phyloP scores from a whole-genome alignment of 768 basidiomycete genomes.

The Mycena rosella region DNA sequence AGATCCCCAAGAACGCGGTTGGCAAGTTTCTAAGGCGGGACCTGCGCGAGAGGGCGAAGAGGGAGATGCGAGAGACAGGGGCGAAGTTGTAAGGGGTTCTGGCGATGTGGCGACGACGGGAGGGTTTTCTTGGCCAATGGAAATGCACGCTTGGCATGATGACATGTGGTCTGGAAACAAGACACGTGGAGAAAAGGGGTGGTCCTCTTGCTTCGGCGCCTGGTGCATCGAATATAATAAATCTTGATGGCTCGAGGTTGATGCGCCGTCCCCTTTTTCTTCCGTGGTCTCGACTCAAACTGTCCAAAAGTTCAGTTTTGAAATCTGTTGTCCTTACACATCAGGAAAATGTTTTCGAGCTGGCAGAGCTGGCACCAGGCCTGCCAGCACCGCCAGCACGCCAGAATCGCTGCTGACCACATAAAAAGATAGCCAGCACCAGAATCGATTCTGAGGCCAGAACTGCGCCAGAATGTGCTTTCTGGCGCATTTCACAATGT shows the following conservation, averaged over 20 bases:
- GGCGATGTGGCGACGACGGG: constrained; percentile 20
- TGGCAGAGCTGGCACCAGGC: constrained; percentile 15
- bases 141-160: background rate
- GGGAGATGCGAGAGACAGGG: constrained; percentile 26
- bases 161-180: constrained; percentile 1
- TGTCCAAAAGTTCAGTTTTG: constrained; percentile 1
- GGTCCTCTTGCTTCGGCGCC: constrained; percentile 1
- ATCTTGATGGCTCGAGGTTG: constrained; percentile 1
- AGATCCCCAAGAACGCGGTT: constrained; percentile 27
- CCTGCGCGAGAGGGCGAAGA: constrained; percentile 26
- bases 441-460: constrained; percentile 15
- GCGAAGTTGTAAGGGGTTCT: constrained; percentile 22
- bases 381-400: constrained; percentile 15
- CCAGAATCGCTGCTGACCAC: constrained; percentile 10
- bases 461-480: constrained; percentile 6
- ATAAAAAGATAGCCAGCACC: constrained; percentile 10
- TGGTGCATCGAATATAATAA: constrained; percentile 2
- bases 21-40: constrained; percentile 26
- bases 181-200: background rate
- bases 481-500: constrained; percentile 5
- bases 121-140: constrained; percentile 23
- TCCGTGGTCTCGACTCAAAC: background rate
- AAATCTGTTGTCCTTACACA: constrained; percentile 2
- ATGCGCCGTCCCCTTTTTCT: background rate
- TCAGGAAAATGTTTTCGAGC: constrained; percentile 25